These are phyloP conservation scores for Pisolithus sp. DNA, from an alignment of 768 basidiomycete species.

Conservation along the genomic window DNA sequence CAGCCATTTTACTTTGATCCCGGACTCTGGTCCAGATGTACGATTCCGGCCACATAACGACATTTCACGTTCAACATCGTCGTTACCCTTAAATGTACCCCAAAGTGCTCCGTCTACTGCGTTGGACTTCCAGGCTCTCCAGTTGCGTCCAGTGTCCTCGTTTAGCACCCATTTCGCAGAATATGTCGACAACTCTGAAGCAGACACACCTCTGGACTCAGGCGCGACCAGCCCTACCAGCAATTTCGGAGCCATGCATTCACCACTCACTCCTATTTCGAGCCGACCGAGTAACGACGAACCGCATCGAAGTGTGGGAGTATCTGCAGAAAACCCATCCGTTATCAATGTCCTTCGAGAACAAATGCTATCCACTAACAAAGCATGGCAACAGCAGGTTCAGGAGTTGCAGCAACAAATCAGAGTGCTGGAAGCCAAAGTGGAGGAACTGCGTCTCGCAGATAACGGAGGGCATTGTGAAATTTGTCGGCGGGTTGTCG, in stretches of 20 bases:
- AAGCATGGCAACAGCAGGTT: conserved; percentile 65
- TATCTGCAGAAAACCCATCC: conserved; percentile 36
- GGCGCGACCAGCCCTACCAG: conserved; percentile 46
- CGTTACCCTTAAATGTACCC: conserved; percentile 24
- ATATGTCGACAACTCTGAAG: conserved; percentile 25
- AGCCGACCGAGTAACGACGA: conserved; percentile 30
- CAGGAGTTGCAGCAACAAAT: conserved; percentile 74
- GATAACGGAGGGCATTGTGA: conserved; percentile 47
- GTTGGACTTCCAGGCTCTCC: conserved; percentile 58
- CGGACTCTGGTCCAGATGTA: conserved; percentile 8
- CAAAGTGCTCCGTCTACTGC: conserved; percentile 64
- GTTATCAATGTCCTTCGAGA: conserved; percentile 53
- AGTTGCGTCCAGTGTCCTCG: conserved; percentile 69
- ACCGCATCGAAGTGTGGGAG: conserved; percentile 16
- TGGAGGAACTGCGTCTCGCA: conserved; percentile 47
- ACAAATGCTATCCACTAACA: conserved; percentile 49
- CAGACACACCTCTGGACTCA: conserved; percentile 33
- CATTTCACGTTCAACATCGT: conserved; percentile 7
- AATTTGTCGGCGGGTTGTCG: conserved; percentile 50
- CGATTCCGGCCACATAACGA: conserved; percentile 10
- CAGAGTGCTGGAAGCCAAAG: conserved; percentile 60
- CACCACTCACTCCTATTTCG: conserved; percentile 43
- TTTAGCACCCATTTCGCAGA: conserved; percentile 63
- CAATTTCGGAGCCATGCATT: conserved; percentile 35
- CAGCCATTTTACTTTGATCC: conserved; percentile 9